phyloP scores from a whole-genome alignment of 805 yeast species.

The Wickerhamomyces canadensis region DNA sequence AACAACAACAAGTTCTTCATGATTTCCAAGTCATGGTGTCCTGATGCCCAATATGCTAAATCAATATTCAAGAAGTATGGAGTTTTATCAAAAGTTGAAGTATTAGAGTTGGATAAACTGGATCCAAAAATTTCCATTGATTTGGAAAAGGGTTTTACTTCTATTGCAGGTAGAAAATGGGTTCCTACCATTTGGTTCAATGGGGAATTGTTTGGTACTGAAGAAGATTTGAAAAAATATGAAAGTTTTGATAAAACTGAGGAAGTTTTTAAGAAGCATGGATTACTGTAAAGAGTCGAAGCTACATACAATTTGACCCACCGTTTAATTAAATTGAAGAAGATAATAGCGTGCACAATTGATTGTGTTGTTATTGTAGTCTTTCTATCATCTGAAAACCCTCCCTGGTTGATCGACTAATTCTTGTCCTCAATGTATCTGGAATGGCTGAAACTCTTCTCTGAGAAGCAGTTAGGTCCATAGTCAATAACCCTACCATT shows the following conservation, averaged over 20 bases:
- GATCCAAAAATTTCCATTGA: conserved; percentile 43
- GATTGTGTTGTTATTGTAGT: no score
- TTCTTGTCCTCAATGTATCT: no score
- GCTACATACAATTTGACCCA: no score
- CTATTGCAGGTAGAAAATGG: conserved; percentile 55
- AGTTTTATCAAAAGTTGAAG: conserved; percentile 41
- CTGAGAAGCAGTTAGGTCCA: no score
- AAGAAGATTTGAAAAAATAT: conserved; percentile 35
- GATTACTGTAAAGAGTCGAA: conserved; percentile 12
- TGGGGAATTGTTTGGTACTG: conserved; percentile 56
- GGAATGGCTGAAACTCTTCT: no score
- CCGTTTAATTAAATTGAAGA: neutral
- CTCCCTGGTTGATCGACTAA: no score
- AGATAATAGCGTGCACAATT: no score
- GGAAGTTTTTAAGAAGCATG: conserved; percentile 17
- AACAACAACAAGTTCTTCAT: conserved; percentile 43
- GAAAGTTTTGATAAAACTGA: conserved; percentile 21
- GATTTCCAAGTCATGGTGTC: conserved; percentile 73
- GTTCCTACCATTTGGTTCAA: conserved; percentile 65
- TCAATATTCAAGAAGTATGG: conserved; percentile 48
- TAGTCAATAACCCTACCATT: no score
- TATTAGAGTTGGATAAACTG: conserved; percentile 59
- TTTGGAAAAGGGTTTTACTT: conserved; percentile 51
- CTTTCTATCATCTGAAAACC: no score
- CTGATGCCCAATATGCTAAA: conserved; percentile 65